Evolutionary conservation across 179 eudicot genomes (phyloP), one percentile per base, ranked within the genome.

Genomic region (Drosera spatulata): DNA sequence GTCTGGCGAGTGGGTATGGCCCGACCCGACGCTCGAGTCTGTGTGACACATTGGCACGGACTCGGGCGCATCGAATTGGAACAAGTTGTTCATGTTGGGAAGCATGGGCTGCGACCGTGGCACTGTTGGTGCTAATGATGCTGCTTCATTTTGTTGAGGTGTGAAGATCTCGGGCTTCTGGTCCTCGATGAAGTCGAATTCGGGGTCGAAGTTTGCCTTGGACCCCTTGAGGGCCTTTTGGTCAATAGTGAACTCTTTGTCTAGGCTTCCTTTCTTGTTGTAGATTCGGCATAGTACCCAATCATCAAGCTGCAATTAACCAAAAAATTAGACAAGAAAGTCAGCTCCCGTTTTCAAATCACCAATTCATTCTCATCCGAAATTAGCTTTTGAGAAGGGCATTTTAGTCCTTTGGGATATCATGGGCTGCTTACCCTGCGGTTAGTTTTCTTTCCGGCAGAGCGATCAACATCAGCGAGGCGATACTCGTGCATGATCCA

Each of bases 201-300:
- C 33, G 33, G 33, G 33, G 33, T 22, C 33, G 33, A 22, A 22
- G 33, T 22, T 22, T 22, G 33, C 33, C 33, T 82, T 80, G 2
- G 69, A 46, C 39, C 53, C 48, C 37, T 12, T 52, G 39, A 44
- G 33, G 8, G 64, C 60, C 40, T 69, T 73, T 11, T 66, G 69
- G 50, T 71, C 82, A 39, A 56, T 67, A 44, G 8, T 65, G 58
- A 40, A 48, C 46, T 72, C 72, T 60, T 77, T 85, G 39, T 82
- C 88, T 11, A 87, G 68, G 12, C 67, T 71, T 3, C 91, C 88
- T 42, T 85, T 87, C 73, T 87, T 87, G 84, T 87, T 87, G 89
- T 87, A 87, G 38, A 87, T 79, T 10, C 96, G 96, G 65, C 93
- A 87, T 56, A 87, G 60, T 38, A 87, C 96, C 96, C 96, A 87